A percentile compares a stretch with the other conserved stretches of the same genome.
These are phyloP conservation scores for Viola pubescens DNA, from an alignment of 441 rosid species.

Conservation along the genomic window DNA sequence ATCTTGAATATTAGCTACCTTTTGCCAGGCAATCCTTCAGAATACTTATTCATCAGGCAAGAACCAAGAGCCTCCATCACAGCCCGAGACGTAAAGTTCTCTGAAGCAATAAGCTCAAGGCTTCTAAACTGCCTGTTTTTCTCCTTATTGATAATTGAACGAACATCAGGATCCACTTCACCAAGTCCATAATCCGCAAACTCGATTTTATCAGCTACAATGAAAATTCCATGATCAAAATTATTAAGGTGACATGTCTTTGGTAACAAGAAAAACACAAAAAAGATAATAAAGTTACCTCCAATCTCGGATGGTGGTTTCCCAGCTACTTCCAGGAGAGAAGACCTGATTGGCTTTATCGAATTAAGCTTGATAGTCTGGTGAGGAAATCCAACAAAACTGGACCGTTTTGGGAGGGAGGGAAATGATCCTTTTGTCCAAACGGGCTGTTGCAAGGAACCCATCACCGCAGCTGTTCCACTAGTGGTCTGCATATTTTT, in stretches of 20 bases:
- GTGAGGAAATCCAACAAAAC: slow-evolving; percentile 26
- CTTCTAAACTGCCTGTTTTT: slow-evolving; percentile 79
- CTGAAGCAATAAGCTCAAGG: slow-evolving; percentile 79
- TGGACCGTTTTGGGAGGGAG: slow-evolving; percentile 22
- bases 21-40: slow-evolving; percentile 93
- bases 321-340: slow-evolving; percentile 32
- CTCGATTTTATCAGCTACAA: slow-evolving; percentile 35
- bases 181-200: slow-evolving; percentile 46
- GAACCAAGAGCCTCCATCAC: slow-evolving; percentile 98
- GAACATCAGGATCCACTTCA: slow-evolving; percentile 77
- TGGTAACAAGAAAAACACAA: background rate
- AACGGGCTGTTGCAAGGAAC: slow-evolving; percentile 50
- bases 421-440: slow-evolving; percentile 28
- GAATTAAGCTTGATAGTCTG: slow-evolving; percentile 31
- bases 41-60: slow-evolving; percentile 84
- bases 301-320: slow-evolving; percentile 28
- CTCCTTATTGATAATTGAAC: slow-evolving; percentile 53
- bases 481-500: slow-evolving; percentile 14
- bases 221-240: background rate
- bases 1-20: slow-evolving; percentile 29
- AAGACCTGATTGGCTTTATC: slow-evolving; percentile 31
- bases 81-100: slow-evolving; percentile 82
- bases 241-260: no score
- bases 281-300: slow-evolving; percentile 17
- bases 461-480: slow-evolving; percentile 27